Evolutionary conservation across 768 basidiomycete genomes (phyloP), one percentile per base, ranked within the genome.

Genomic region (Serendipita sp.): DNA sequence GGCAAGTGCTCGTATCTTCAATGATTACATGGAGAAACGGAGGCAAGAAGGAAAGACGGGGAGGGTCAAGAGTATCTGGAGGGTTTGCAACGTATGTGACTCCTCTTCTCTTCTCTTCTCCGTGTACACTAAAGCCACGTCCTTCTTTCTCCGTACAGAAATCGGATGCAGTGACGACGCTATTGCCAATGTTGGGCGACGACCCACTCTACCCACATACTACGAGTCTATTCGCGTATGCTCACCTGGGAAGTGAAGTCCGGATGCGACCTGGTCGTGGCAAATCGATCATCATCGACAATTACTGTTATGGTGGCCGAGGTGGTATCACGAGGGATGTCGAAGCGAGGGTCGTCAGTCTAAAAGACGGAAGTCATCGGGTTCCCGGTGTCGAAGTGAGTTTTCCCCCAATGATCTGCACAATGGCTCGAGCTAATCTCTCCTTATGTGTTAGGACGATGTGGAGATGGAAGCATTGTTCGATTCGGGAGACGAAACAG

Each of bases 141-240:
- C 48, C 48, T 28, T 30, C 56, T 32, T 28, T 28, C 1, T n/a
- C 10, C 8, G 34, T 60, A 11, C n/a, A 60, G 56, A 24, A 35
- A 11, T 60, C 28, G 24, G 56, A 60, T 37, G 56, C 56, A 11
- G 56, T 60, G 24, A 28, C 28, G 28, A 60, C 56, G 18, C 34
- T 60, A 10, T 35, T 60, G 18, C 56, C 56, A 8, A 60, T 60
- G 56, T 41, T 63, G 2, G 63, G 38, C 24, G 63, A 63, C 34
- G 56, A 60, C n/a, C 56, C 56, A 2, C 56, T 60, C 56, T 60
- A 60, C 34, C 56, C 56, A 8, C 56, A 60, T 28, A 30, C 56
- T 0, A 60, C 56, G 1, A 32, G 28, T 37, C 2, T 60, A 1
- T 60, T 60, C 2, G 56, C 56, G 35, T 60, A 60, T 35, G 56